Evolutionary conservation across 1,139 yeast species (phyloP), one percentile per base, ranked within the genome.

Genomic region (Geotrichum citri-aurantii): DNA sequence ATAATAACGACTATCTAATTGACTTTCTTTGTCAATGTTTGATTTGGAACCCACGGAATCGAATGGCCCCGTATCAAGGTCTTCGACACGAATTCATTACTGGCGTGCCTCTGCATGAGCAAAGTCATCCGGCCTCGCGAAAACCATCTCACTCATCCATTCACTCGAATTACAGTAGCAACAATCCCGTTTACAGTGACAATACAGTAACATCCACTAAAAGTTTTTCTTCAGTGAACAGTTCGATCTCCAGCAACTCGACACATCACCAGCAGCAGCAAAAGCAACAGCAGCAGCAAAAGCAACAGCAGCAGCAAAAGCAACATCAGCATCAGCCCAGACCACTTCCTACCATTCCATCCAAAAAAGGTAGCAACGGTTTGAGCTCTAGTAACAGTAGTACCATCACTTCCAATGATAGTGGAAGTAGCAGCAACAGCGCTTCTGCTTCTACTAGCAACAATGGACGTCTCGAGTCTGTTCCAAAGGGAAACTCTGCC

Each of bases 91-190:
- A 71, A 49, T 77, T 77, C 60, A 65, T 75, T 24, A 67, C 72
- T 5, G 73, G 75, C 3, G 50, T 47, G 1, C 50, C 58, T 8
- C 24, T 24, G 8, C 44, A 17, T 29, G 42, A 37, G 14, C 37
- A 37, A 7, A 52, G 29, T 14, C 46, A 37, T 14, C 26, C 29
- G 3, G 54, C 40, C 24, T 44, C 55, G 14, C 19, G 56, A 33
- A 53, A 53, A 21, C 48, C 56, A 2, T 53, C 56, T 47, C 37
- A 47, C 23, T 53, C 99, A 87, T 58, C 99, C 98, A 75, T 93
- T 97, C 68, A 92, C 90, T 99, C 99, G 93, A 76, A 93, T 93
- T 66, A 93, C 87, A 24, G 99, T 97, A 44, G 98, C 97, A 11
- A 98, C 90, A 75, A 93, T 93, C 76, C 95, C 93, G 74, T 93